Evolutionary conservation across 2,329 filamentous ascomycete species (phyloP).

Genomic region (Alternaria gansuensis): DNA sequence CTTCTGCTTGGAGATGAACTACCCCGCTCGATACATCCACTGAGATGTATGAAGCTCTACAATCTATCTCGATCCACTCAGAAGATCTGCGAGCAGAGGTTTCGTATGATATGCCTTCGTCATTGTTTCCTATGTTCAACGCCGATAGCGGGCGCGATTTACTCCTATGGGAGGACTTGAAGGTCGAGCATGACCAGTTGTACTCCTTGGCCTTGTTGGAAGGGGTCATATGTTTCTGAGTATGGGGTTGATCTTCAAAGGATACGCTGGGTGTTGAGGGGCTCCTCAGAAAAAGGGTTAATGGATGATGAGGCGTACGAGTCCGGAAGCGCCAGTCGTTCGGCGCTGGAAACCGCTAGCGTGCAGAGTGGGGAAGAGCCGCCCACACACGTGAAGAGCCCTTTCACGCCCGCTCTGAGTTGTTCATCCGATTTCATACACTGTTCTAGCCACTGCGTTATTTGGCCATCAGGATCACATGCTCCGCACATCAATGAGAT

Average conservation of each 20-base stretch:
- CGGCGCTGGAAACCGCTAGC: constrained; percentile 1
- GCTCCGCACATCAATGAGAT: neutral
- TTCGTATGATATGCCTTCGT: neutral
- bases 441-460: neutral
- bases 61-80: neutral
- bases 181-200: neutral
- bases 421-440: neutral
- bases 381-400: neutral
- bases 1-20: neutral
- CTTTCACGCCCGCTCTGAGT: neutral
- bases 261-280: neutral
- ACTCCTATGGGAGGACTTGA: too few species aligned
- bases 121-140: neutral
- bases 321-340: neutral
- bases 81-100: neutral
- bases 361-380: constrained; percentile 1
- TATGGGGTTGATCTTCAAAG: neutral
- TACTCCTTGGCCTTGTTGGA: neutral
- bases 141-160: neutral
- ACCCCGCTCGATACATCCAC: neutral
- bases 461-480: neutral
- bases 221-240: neutral
- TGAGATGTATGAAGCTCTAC: neutral
- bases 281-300: neutral
- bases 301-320: neutral